Conservation (phyloP, 345 rosid genomes). For the Lepidium didymum region DNA sequence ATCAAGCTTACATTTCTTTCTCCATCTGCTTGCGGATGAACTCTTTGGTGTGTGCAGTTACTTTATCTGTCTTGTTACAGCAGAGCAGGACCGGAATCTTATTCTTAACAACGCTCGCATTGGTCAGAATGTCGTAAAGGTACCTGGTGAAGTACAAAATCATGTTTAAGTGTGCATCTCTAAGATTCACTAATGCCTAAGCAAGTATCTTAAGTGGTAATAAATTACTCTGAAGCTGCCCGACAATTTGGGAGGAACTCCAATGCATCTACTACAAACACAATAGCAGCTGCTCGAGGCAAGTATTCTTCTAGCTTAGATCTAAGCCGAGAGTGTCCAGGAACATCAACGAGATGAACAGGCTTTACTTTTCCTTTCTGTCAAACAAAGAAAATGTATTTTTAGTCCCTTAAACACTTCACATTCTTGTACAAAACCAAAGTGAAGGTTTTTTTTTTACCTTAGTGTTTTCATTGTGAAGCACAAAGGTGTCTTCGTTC, state of each 20-base stretch:
- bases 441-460: conserved; percentile 28
- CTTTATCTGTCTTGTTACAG: conserved; percentile 92
- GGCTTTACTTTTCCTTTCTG: conserved; percentile 68
- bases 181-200: neutral
- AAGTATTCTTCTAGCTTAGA: conserved; percentile 75
- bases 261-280: conserved; percentile 82
- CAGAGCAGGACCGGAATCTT: conserved; percentile 72
- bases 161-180: neutral
- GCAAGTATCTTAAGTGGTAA: neutral
- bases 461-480: conserved; percentile 60
- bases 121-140: conserved; percentile 82
- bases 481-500: conserved; percentile 68
- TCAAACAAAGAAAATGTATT: neutral
- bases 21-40: conserved; percentile 85
- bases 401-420: neutral
- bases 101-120: conserved; percentile 62
- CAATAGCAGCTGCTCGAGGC: conserved; percentile 81
- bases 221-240: conserved; percentile 59
- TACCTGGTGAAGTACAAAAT: conserved; percentile 40
- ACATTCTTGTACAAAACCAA: neutral
- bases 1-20: conserved; percentile 73
- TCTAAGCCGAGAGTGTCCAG: conserved; percentile 86
- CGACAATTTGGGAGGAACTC: conserved; percentile 78
- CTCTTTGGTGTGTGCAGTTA: conserved; percentile 90
- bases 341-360: conserved; percentile 85